Evolutionary conservation across 2,329 filamentous ascomycete genomes (phyloP), one percentile per base, ranked within the genome.

Genomic region (Exophiala dermatitidis): DNA sequence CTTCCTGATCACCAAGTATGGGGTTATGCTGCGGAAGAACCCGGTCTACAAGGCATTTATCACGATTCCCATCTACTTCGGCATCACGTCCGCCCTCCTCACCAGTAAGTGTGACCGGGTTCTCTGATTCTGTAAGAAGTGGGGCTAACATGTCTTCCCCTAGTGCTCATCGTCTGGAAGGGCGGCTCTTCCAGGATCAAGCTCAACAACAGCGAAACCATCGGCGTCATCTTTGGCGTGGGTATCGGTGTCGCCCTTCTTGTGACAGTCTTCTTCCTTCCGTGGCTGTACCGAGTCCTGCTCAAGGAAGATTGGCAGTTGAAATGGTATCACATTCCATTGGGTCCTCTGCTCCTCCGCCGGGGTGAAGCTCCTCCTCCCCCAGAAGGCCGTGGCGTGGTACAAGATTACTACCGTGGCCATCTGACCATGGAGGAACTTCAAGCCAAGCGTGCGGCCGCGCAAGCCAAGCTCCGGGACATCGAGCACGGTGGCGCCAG

Each of bases 11-110:
- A 84, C 88, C 74, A 87, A 87, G 74, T 48, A 80, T 33, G 70
- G 77, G n/a, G 85, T 90, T 3, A 84, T 86, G 66, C 68, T 84
- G 58, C 84, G 85, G 67, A 81, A 77, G 69, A 81, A 86, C 68
- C 84, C 85, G 5, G 28, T 60, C 4, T 49, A 32, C 12, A 46
- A 37, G 19, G 57, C 47, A 3, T 19, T 60, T 5, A 2, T 36
- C 7, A 31, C 8, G 3, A 8, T 32, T n/a, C 42, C 42, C 5
- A 7, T 44, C 42, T 44, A 31, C 30, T 44, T 44, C 30, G 28
- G 3, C 5, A 32, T 32, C 42, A 32, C 42, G n/a, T 4, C 28
- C 28, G 29, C 42, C 26, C 3, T 44, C 19, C 19, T 33, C 33
- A 26, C 38, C 40, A 19, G 26, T 33, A 28, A 38, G 29, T 31